phyloP scores from a whole-genome alignment of 148 eudicot genomes.

The Heliosperma pusillum region DNA sequence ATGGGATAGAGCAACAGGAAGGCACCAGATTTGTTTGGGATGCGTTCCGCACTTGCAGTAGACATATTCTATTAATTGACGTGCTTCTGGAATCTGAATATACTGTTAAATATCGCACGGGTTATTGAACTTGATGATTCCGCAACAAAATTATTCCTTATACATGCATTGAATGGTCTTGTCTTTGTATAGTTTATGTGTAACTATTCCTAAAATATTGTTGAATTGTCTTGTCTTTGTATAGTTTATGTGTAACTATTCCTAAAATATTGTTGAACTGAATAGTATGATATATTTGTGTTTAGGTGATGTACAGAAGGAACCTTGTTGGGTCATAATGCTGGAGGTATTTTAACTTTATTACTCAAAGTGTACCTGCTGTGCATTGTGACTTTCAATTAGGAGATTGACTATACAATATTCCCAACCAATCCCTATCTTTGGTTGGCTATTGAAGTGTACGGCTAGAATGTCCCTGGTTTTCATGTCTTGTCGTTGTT shows the following conservation, averaged over 20 bases:
- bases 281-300: slow-evolving; percentile 9
- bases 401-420: neutral
- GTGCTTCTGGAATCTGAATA: neutral
- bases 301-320: slow-evolving; percentile 58
- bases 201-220: neutral
- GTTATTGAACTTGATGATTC: no score
- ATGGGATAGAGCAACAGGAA: neutral
- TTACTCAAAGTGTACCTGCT: neutral
- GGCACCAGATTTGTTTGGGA: neutral
- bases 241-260: no score
- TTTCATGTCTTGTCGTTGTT: neutral
- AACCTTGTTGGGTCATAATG: slow-evolving; percentile 99
- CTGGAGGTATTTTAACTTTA: slow-evolving; percentile 57
- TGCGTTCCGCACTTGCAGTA: neutral
- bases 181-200: neutral
- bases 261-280: neutral
- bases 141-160: neutral
- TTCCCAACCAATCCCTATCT: neutral
- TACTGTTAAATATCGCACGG: no score
- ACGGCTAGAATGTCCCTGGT: neutral
- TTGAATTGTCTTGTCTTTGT: no score
- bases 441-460: neutral
- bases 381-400: neutral
- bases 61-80: neutral
- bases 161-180: neutral